phyloP scores from a whole-genome alignment of 1,284 basidiomycete genomes.

The Amylostereum areolatum region DNA sequence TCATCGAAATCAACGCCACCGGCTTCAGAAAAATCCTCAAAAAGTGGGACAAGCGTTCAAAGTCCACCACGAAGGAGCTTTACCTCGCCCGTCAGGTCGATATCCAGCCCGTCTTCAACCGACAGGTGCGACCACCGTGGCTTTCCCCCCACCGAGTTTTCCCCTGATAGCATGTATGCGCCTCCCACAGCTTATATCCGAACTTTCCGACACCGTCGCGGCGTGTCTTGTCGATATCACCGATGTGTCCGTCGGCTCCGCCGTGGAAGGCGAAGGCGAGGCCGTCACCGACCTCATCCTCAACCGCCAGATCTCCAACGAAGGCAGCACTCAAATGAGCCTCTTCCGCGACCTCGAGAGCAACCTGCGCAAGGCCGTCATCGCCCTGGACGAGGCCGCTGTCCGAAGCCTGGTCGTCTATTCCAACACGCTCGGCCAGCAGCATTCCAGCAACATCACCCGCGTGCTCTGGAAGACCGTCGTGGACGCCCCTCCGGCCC shows the following conservation, averaged over 20 bases:
- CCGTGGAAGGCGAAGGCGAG: slow-evolving; percentile 57
- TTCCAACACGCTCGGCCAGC: slow-evolving; percentile 60
- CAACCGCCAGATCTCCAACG: slow-evolving; percentile 65
- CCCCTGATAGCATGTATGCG: neutral
- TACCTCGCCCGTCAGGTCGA: slow-evolving; percentile 97
- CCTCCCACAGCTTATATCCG: slow-evolving; percentile 76
- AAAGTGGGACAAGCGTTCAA: slow-evolving; percentile 98
- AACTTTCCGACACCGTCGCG: slow-evolving; percentile 92
- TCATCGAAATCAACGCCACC: slow-evolving; percentile 96
- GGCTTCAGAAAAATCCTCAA: slow-evolving; percentile 98
- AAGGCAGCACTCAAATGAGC: slow-evolving; percentile 52
- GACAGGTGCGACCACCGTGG: slow-evolving; percentile 58
- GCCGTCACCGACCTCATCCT: slow-evolving; percentile 48
- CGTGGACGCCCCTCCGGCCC: slow-evolving; percentile 68
- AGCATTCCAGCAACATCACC: slow-evolving; percentile 63
- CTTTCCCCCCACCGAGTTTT: neutral
- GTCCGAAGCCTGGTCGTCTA: slow-evolving; percentile 69
- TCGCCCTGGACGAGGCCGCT: slow-evolving; percentile 49
- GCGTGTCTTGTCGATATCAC: slow-evolving; percentile 91
- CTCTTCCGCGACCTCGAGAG: slow-evolving; percentile 86
- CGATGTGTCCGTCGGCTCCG: slow-evolving; percentile 71
- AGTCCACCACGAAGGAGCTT: slow-evolving; percentile 91
- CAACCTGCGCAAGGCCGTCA: slow-evolving; percentile 74
- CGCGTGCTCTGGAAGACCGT: slow-evolving; percentile 90
- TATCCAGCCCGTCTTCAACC: slow-evolving; percentile 95